Evolutionary conservation across 2,329 filamentous ascomycete genomes (phyloP).

Genomic region (Clonostachys rhizophaga): DNA sequence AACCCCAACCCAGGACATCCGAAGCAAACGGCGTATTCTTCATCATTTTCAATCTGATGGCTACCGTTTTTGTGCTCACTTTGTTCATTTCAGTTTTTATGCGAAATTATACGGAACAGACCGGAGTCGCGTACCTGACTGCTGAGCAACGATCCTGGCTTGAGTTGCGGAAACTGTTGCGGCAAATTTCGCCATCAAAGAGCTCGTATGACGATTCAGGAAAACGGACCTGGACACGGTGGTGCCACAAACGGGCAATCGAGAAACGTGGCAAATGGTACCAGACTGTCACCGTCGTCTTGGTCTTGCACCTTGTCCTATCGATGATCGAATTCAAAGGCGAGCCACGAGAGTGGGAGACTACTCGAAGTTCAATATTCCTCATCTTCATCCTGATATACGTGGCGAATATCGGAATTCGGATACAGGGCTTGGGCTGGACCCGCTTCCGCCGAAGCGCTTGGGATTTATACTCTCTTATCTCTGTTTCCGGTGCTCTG

Average conservation of each 20-base stretch:
- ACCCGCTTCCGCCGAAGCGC: constrained; percentile 85
- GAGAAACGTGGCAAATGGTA: constrained; percentile 95
- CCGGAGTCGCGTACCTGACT: constrained; percentile 91
- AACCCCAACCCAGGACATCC: constrained; percentile 64
- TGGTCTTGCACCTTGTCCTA: constrained; percentile 78
- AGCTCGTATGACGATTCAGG: constrained; percentile 73
- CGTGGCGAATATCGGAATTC: constrained; percentile 74
- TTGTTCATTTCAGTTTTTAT: constrained; percentile 99
- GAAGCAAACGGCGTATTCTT: constrained; percentile 93
- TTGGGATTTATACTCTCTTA: constrained; percentile 88
- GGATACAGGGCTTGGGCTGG: constrained; percentile 88
- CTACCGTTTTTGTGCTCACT: constrained; percentile 93
- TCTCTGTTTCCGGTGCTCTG: constrained; percentile 76
- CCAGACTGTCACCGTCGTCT: constrained; percentile 68
- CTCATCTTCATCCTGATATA: constrained; percentile 79
- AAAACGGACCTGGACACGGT: constrained; percentile 73
- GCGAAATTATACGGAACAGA: constrained; percentile 99
- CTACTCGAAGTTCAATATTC: constrained; percentile 70
- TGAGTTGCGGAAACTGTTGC: constrained; percentile 83
- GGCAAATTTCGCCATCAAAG: constrained; percentile 93
- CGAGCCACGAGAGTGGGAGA: constrained; percentile 67
- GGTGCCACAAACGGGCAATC: constrained; percentile 92
- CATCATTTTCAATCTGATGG: constrained; percentile 91
- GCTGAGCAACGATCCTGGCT: constrained; percentile 96
- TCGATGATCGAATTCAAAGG: constrained; percentile 83